Conservation (phyloP, 2,329 filamentous ascomycete genomes). For the Dactylellina parvicollis region DNA sequence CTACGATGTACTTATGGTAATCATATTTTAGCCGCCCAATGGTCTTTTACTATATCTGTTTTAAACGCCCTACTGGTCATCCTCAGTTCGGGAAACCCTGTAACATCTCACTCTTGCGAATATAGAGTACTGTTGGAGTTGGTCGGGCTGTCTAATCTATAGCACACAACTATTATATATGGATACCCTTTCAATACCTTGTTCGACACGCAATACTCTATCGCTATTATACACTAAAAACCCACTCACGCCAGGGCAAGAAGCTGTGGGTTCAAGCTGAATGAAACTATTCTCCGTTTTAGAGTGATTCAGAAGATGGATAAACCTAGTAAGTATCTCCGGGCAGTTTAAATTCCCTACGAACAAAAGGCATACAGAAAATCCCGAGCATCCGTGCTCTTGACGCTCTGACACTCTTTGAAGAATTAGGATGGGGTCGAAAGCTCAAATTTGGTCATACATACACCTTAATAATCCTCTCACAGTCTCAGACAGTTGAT, state of each 20-base stretch:
- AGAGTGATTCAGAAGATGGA: neutral
- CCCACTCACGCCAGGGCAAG: constrained; percentile 6
- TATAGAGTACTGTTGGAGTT: neutral
- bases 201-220: neutral
- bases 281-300: neutral
- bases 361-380: neutral
- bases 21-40: no score
- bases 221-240: neutral
- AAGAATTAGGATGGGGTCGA: no score
- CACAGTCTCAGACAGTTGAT: no score
- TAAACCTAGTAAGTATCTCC: neutral
- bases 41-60: no score
- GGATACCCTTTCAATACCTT: neutral
- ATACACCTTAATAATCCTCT: neutral
- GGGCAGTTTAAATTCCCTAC: neutral
- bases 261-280: no score
- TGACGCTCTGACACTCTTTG: neutral
- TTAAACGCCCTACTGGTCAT: neutral
- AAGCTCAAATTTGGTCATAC: no score
- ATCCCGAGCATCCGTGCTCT: constrained; percentile 2
- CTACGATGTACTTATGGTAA: no score
- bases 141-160: neutral
- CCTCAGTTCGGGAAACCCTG: neutral
- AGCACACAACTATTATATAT: neutral
- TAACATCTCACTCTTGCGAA: neutral